These are phyloP conservation scores for Ilyonectria sp. DNA, from an alignment of 2,329 filamentous ascomycete species.

Conservation along the genomic window DNA sequence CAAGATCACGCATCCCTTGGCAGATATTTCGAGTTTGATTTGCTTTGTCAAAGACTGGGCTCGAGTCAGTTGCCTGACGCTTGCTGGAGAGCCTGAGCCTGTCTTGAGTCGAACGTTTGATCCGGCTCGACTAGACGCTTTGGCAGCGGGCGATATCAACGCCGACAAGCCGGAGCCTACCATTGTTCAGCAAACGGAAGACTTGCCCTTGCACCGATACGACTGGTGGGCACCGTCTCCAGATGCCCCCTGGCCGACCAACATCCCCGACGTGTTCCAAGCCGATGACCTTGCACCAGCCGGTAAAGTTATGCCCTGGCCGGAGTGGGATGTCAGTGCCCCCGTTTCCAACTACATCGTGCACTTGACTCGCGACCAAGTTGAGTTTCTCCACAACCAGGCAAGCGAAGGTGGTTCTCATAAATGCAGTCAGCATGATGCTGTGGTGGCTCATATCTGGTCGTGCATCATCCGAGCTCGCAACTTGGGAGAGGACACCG, in stretches of 20 bases:
- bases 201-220: slow-evolving; percentile 42
- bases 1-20: slow-evolving; percentile 43
- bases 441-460: slow-evolving; percentile 46
- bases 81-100: not conserved
- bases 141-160: slow-evolving; percentile 40
- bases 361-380: slow-evolving; percentile 37
- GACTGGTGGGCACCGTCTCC: slow-evolving; percentile 43
- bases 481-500: slow-evolving; percentile 4
- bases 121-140: slow-evolving; percentile 33
- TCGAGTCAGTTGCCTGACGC: not conserved
- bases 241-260: slow-evolving; percentile 34
- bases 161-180: slow-evolving; percentile 13
- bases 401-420: not conserved
- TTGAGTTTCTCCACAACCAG: slow-evolving; percentile 25
- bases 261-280: slow-evolving; percentile 26
- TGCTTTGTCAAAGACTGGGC: slow-evolving; percentile 45
- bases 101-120: slow-evolving; percentile 10
- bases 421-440: slow-evolving; percentile 43
- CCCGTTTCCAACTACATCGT: slow-evolving; percentile 44
- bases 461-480: slow-evolving; percentile 46
- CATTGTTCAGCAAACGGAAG: slow-evolving; percentile 21
- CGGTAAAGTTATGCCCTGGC: slow-evolving; percentile 43
- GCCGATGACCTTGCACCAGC: slow-evolving; percentile 3
- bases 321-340: slow-evolving; percentile 39
- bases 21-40: slow-evolving; percentile 42